phyloP scores from a whole-genome alignment of 2,329 filamentous ascomycete genomes.

The Sporothrix euskadiensis region DNA sequence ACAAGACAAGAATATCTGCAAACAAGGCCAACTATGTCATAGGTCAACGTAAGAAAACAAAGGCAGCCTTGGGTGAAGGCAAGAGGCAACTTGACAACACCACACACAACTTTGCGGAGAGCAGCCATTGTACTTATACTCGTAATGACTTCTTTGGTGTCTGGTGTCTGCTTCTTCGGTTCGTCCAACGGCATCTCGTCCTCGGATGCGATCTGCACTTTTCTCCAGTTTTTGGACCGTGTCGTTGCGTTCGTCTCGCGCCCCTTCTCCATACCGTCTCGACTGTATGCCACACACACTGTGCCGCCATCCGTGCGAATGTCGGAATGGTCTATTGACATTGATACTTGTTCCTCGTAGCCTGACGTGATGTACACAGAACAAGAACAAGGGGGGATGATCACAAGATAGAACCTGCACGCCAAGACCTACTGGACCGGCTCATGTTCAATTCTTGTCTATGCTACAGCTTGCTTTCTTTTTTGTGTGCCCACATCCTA shows the following conservation, averaged over 20 bases:
- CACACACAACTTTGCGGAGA: neutral
- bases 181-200: neutral
- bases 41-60: neutral
- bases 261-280: neutral
- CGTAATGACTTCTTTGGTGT: neutral
- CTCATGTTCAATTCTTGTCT: neutral
- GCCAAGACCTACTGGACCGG: neutral
- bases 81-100: neutral
- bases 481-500: neutral
- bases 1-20: neutral
- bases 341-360: conserved; percentile 4
- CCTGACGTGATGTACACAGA: conserved; percentile 13
- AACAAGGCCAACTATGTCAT: conserved; percentile 7
- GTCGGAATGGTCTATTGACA: neutral
- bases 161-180: neutral
- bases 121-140: neutral
- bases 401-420: neutral
- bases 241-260: neutral
- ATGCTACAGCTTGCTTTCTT: neutral
- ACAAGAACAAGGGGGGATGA: neutral
- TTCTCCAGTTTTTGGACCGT: conserved; percentile 7
- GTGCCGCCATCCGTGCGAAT: neutral
- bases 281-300: neutral
- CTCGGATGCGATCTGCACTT: conserved; percentile 6
- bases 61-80: neutral